Percentiles rank a stretch among this genome's conserved stretches.
Conservation (phyloP, 371 early-diverging fungal species). For the Circinella minor region DNA sequence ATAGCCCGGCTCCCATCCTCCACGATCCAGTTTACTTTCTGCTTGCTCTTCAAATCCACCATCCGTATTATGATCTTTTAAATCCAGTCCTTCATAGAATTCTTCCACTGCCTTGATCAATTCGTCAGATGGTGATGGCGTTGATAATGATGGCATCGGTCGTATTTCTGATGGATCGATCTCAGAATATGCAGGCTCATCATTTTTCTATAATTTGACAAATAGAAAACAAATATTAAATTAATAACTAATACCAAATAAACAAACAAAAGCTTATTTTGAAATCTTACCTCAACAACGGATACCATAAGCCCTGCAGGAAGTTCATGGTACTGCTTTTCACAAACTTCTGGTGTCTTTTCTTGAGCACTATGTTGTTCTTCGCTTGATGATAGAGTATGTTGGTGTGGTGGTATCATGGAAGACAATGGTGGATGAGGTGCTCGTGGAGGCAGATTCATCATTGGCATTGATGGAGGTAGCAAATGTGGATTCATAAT, state of each 20-base stretch:
- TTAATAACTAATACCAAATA: not conserved
- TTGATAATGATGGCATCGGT: conserved; percentile 28
- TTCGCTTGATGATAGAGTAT: conserved; percentile 13
- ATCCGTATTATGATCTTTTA: conserved; percentile 23
- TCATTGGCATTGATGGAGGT: not conserved
- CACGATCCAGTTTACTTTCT: conserved; percentile 39
- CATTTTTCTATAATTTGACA: conserved; percentile 24
- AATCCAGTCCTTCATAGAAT: conserved; percentile 51
- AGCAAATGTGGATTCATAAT: conserved; percentile 1
- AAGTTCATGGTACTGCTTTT: conserved; percentile 55
- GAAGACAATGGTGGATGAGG: not conserved
- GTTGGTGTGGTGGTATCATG: conserved; percentile 3
- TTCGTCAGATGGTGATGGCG: conserved; percentile 28
- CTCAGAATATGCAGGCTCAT: conserved; percentile 47
- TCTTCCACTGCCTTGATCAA: conserved; percentile 42
- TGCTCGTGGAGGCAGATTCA: not conserved
- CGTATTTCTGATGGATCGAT: conserved; percentile 45
- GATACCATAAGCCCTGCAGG: conserved; percentile 65
- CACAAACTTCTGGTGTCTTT: conserved; percentile 15
- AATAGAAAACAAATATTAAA: conserved; percentile 5
- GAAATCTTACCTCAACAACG: conserved; percentile 40
- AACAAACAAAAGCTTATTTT: not conserved
- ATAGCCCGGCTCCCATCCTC: conserved; percentile 67
- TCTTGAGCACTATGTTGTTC: conserved; percentile 9
- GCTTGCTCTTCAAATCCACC: conserved; percentile 27